Evolutionary conservation across 371 early-diverging fungal species (phyloP).

Genomic region (Mucor lusitanicus): DNA sequence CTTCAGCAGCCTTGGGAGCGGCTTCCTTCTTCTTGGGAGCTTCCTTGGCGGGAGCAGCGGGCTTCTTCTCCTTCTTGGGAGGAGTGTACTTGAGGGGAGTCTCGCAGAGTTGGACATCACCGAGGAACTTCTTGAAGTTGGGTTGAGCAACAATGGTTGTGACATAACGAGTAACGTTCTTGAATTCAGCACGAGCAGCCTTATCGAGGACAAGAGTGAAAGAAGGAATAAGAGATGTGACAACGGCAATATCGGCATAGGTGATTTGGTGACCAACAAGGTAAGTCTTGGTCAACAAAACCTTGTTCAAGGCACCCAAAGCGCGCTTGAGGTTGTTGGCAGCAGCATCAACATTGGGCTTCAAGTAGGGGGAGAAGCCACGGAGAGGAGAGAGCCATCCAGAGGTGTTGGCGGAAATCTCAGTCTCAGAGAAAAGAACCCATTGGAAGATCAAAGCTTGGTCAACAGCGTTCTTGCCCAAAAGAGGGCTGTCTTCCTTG

Average conservation of each 20-base stretch:
- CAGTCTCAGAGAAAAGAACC: conserved; percentile 72
- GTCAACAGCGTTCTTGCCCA: conserved; percentile 72
- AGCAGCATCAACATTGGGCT: conserved; percentile 58
- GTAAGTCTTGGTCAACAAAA: conserved; percentile 70
- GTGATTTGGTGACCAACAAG: conserved; percentile 81
- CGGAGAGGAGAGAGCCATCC: conserved; percentile 57
- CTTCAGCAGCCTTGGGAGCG: conserved; percentile 58
- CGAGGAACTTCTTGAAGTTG: conserved; percentile 76
- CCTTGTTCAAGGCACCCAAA: conserved; percentile 60
- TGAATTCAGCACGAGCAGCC: conserved; percentile 76
- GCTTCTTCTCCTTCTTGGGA: conserved; percentile 50
- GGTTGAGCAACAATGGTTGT: conserved; percentile 76
- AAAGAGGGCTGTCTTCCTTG: conserved; percentile 59
- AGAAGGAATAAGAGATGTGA: conserved; percentile 48
- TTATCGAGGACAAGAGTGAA: conserved; percentile 52
- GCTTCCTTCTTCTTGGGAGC: conserved; percentile 71
- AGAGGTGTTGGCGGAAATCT: conserved; percentile 37
- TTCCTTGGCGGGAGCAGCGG: conserved; percentile 62
- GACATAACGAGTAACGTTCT: conserved; percentile 89
- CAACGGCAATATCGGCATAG: conserved; percentile 72
- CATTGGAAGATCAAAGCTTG: conserved; percentile 79
- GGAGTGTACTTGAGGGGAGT: conserved; percentile 38
- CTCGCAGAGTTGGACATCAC: conserved; percentile 53
- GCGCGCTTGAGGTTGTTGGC: conserved; percentile 55
- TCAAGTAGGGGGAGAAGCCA: conserved; percentile 59